Base-by-base conservation (phyloP, 495 filamentous ascomycete genomes). In the Rusavskia elegans region DNA sequence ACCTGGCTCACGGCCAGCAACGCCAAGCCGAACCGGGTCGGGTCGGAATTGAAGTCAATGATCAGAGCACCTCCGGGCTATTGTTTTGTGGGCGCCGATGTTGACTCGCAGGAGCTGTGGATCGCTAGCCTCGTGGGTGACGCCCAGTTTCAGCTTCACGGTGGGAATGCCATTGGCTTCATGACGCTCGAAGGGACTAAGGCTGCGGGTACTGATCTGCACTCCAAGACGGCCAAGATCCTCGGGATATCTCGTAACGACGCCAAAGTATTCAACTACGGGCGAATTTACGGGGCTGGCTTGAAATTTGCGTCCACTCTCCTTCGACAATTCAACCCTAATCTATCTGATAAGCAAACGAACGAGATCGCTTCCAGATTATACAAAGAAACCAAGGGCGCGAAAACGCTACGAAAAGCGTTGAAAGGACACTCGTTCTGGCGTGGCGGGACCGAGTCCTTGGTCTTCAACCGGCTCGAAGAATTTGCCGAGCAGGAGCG, bases 101-200 rank as follows among this genome's bases (percentile, higher is more conserved):
- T 99, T 7, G 92, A 99, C 60, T 96, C 89, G n/a, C 83, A 99
- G 64, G 92, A 99, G 66, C 75, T 99, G 30, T 99, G 92, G 92
- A 99, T 99, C 59, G 92, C 92, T 7, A 90, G 85, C 66, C 75
- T 99, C 5, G 80, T 99, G 30, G 92, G 92, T 20, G 92, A 99
- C 67, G 83, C 92, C 13, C 85, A 89, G 50, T 97, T 99, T 65
- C 80, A 83, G 56, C 69, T 97, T 2, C 92, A 99, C 56, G 92
- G 92, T 53, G 93, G 92, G 45, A 95, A 94, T 58, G 93, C 92
- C 5, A 83, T 97, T 50, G 92, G 93, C 8, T 99, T 99, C 71
- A 99, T 99, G 92, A 97, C 93, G 1, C 69, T 99, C 16, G 92
- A 99, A 65, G 92, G 92, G 7, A 90, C 87, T 48, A 97, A 96